Percentiles rank a stretch among this genome's conserved stretches.
These are phyloP conservation scores for Peribolospora baueri DNA, from an alignment of 768 basidiomycete species.

Conservation along the genomic window DNA sequence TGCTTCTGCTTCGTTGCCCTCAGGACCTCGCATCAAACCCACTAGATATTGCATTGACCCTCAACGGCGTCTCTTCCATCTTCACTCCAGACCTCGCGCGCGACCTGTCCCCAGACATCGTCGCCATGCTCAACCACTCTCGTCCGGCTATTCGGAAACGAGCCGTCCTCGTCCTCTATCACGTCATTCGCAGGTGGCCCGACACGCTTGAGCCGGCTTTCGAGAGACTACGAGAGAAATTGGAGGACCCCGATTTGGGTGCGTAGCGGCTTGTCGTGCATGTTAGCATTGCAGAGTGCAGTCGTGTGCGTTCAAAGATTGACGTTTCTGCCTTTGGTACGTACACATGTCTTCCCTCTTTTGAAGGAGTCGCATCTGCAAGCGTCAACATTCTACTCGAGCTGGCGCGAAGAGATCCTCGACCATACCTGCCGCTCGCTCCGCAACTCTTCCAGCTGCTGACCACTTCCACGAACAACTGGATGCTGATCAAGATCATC, in stretches of 20 bases:
- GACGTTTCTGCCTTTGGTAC: background rate
- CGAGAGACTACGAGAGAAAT: constrained; percentile 45
- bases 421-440: constrained; percentile 60
- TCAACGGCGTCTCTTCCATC: constrained; percentile 64
- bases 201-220: constrained; percentile 45
- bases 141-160: constrained; percentile 70
- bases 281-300: too few relatives aligned
- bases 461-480: constrained; percentile 86
- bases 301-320: background rate
- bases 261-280: too few relatives aligned
- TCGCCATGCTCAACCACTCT: constrained; percentile 71
- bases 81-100: constrained; percentile 70
- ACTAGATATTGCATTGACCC: constrained; percentile 44
- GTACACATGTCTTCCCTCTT: background rate
- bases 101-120: constrained; percentile 63
- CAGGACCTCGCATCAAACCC: constrained; percentile 62
- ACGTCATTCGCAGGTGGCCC: constrained; percentile 56
- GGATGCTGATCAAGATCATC: constrained; percentile 98
- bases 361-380: constrained; percentile 65
- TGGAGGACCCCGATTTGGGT: constrained; percentile 42
- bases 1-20: constrained; percentile 1
- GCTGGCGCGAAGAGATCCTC: constrained; percentile 52
- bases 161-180: constrained; percentile 61
- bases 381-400: constrained; percentile 88
- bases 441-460: constrained; percentile 81